Evolutionary conservation across 495 filamentous ascomycete species (phyloP).

Genomic region (Penicillium herquei): DNA sequence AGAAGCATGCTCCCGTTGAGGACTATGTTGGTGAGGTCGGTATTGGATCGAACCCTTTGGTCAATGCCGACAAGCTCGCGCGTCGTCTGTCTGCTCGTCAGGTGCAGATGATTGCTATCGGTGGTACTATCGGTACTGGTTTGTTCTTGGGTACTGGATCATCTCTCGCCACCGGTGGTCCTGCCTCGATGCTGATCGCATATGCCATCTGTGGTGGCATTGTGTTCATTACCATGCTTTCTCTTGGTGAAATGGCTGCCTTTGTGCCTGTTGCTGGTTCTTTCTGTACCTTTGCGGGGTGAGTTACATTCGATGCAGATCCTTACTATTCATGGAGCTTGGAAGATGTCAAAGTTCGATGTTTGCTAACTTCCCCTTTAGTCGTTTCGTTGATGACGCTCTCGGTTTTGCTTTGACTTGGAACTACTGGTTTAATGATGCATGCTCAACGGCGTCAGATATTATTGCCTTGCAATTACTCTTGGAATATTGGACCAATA

Average conservation of each 20-base stretch:
- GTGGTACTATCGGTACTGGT: constrained; percentile 65
- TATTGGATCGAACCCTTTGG: constrained; percentile 9
- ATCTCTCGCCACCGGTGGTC: constrained; percentile 57
- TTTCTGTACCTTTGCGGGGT: constrained; percentile 54
- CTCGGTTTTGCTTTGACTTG: constrained; percentile 51
- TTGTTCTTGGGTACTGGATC: constrained; percentile 62
- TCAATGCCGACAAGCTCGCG: constrained; percentile 34
- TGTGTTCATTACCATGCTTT: constrained; percentile 51
- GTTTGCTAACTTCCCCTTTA: constrained; percentile 9
- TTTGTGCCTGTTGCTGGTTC: constrained; percentile 51
- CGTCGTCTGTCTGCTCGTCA: constrained; percentile 47
- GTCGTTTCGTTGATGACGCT: constrained; percentile 58
- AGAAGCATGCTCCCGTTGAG: constrained; percentile 24
- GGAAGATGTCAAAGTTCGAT: no score
- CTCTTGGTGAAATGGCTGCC: constrained; percentile 50
- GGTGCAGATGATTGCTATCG: constrained; percentile 63
- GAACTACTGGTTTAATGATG: constrained; percentile 64
- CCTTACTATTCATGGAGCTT: neutral
- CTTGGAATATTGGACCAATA: constrained; percentile 52
- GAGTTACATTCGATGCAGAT: constrained; percentile 16
- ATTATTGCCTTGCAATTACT: constrained; percentile 53
- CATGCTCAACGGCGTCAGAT: constrained; percentile 54
- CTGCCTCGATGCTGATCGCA: constrained; percentile 61
- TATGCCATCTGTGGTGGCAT: constrained; percentile 48
- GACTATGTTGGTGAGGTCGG: constrained; percentile 6